Percentiles rank a stretch among this genome's conserved stretches.
Evolutionary conservation across 805 yeast genomes (phyloP).

Genomic region (Metschnikowia cerradonensis): DNA sequence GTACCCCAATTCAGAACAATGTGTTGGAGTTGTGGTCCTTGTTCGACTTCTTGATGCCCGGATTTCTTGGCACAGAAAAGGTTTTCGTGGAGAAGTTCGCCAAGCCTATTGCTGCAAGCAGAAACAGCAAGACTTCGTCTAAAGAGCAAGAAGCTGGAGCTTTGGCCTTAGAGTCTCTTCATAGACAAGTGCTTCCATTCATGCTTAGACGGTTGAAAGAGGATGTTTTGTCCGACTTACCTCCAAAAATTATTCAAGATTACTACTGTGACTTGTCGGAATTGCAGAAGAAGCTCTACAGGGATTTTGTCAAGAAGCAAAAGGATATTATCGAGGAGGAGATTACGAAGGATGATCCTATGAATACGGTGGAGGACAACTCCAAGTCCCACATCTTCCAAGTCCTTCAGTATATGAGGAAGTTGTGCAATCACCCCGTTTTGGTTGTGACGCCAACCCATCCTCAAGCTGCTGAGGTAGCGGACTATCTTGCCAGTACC

Average conservation of each 20-base stretch:
- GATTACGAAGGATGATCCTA: conserved; percentile 34
- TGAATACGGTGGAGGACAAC: conserved; percentile 38
- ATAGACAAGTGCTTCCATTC: conserved; percentile 94
- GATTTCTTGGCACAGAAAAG: conserved; percentile 93
- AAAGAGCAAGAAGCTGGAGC: conserved; percentile 98
- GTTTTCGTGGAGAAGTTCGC: conserved; percentile 92
- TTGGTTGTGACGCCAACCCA: conserved; percentile 78
- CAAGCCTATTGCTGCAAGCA: conserved; percentile 93
- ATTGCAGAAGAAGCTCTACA: conserved; percentile 80
- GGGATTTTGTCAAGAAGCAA: conserved; percentile 85
- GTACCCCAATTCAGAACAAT: conserved; percentile 97
- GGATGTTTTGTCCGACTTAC: conserved; percentile 91
- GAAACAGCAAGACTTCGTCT: conserved; percentile 82
- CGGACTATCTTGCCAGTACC: conserved; percentile 52
- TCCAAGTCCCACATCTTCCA: conserved; percentile 93
- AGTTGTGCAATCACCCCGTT: conserved; percentile 94
- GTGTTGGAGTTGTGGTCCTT: conserved; percentile 96
- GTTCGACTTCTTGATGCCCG: conserved; percentile 98
- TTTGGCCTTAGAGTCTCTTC: conserved; percentile 89
- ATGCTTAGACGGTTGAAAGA: conserved; percentile 94
- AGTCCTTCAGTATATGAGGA: conserved; percentile 95
- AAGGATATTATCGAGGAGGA: conserved; percentile 67
- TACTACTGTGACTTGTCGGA: conserved; percentile 95
- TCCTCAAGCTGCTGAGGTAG: conserved; percentile 75
- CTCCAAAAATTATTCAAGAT: conserved; percentile 98